These are phyloP conservation scores for Chaetomium globosum DNA, from an alignment of 2,329 filamentous ascomycete species.

Conservation along the genomic window DNA sequence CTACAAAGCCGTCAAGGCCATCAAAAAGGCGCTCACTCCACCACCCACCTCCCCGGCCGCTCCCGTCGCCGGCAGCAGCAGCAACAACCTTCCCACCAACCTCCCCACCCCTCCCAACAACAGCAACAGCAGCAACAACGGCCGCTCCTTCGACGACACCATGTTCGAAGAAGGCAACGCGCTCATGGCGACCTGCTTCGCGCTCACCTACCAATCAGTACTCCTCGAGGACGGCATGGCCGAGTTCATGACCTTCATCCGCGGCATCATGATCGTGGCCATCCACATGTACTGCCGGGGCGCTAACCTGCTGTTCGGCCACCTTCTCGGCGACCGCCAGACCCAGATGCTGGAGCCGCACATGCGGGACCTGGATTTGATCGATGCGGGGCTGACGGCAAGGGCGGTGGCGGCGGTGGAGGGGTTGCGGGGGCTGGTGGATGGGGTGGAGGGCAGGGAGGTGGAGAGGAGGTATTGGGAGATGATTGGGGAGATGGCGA, in stretches of 20 bases:
- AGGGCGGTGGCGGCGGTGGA: constrained; percentile 50
- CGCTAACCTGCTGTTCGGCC: constrained; percentile 54
- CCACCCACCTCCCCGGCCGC: constrained; percentile 31
- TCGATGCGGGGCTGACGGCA: constrained; percentile 51
- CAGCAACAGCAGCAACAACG: neutral
- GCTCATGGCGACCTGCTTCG: constrained; percentile 61
- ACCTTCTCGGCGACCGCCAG: constrained; percentile 49
- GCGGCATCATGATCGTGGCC: constrained; percentile 58
- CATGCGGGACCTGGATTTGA: constrained; percentile 51
- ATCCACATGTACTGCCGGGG: constrained; percentile 57
- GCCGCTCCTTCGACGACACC: constrained; percentile 33
- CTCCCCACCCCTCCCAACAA: neutral
- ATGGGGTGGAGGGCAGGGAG: constrained; percentile 34
- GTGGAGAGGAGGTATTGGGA: constrained; percentile 53
- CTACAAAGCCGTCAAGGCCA: constrained; percentile 64
- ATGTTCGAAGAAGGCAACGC: constrained; percentile 60
- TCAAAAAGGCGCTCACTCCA: constrained; percentile 56
- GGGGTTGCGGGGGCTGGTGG: constrained; percentile 46
- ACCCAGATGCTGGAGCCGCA: constrained; percentile 48
- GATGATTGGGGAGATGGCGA: constrained; percentile 51
- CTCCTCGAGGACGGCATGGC: constrained; percentile 59
- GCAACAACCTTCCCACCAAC: constrained; percentile 20
- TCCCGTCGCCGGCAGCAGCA: too few species aligned
- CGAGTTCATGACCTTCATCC: constrained; percentile 64
- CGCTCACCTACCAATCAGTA: constrained; percentile 62